Evolutionary conservation across 352 stramenopile species (phyloP).

Genomic region (Phytophthora pini): DNA sequence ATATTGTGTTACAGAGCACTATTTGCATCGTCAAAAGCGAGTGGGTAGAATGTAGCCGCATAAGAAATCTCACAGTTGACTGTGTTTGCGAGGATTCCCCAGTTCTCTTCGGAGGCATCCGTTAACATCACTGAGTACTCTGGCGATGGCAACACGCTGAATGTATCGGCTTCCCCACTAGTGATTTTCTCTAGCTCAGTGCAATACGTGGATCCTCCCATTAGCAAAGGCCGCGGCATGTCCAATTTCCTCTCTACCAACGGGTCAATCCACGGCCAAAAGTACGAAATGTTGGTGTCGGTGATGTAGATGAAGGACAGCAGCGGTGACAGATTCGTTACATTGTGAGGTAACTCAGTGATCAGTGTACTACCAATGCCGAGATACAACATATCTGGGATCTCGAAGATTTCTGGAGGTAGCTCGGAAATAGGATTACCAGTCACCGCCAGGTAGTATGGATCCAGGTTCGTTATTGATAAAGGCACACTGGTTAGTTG

Average conservation of each 20-base stretch:
- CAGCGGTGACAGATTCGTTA: conserved; percentile 19
- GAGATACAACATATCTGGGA: conserved; percentile 21
- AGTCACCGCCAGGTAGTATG: conserved; percentile 33
- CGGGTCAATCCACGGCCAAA: conserved; percentile 34
- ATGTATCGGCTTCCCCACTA: conserved; percentile 6
- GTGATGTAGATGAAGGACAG: conserved; percentile 11
- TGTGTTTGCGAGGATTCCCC: too few species aligned
- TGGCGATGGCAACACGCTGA: too few species aligned
- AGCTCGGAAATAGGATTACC: conserved; percentile 36
- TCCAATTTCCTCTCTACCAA: conserved; percentile 7
- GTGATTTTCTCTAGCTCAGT: conserved; percentile 12
- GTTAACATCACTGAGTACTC: too few species aligned
- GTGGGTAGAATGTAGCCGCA: background rate
- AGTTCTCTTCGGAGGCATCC: too few species aligned
- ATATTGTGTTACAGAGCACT: too few species aligned
- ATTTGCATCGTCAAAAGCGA: too few species aligned
- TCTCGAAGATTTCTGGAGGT: conserved; percentile 28
- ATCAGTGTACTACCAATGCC: conserved; percentile 24
- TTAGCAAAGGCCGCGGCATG: background rate
- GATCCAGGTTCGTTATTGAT: conserved; percentile 22
- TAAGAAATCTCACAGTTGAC: too few species aligned
- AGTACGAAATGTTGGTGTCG: conserved; percentile 20
- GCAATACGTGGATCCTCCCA: conserved; percentile 21
- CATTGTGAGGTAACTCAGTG: conserved; percentile 24
- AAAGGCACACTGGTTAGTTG: conserved; percentile 28